Evolutionary conservation across 2,329 filamentous ascomycete genomes (phyloP), one percentile per base, ranked within the genome.

Genomic region (Nemania serpens): DNA sequence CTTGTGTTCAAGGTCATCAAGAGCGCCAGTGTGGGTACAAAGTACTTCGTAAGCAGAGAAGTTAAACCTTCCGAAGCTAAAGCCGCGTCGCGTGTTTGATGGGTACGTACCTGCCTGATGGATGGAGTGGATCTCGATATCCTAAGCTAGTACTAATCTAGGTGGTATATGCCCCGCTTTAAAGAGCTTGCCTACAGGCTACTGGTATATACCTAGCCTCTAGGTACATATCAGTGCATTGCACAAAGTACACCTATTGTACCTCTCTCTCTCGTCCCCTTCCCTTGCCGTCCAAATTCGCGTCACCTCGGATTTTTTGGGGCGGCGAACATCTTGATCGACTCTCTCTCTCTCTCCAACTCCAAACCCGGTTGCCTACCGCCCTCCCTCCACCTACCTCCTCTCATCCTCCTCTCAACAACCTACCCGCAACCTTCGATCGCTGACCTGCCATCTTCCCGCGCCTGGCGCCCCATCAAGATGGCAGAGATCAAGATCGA

Each of bases 401-500:
- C 57, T 12, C 33, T 49, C 45, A 37, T 59, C 34, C 45, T 59
- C 42, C 48, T 47, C 49, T 47, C n/a, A 49, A 50, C 55, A 34
- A 62, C 51, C 29, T 45, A 52, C 29, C 29, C 18, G 25, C 37
- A 43, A 20, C 41, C 10, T 11, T 17, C 56, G 62, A 57, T 65
- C 58, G 43, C 49, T 54, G 63, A 58, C 62, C 67, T 71, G 68
- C 61, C 69, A 69, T 69, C 68, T 69, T 66, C 62, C 55, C 4
- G 59, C 64, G 66, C 63, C 59, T 54, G 57, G 63, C 65, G n/a
- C 73, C 73, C 72, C 69, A 72, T 74, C 74, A 81, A 74, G 76
- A 87, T 87, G 86, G 84, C 82, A 74, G 91, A 96, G 79, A 96
- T 99, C 80, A 91, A 91, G 80, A 97, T 99, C 82, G 93, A 98